Conservation (phyloP, 179 eudicot genomes). For the Spergularia azorica region DNA sequence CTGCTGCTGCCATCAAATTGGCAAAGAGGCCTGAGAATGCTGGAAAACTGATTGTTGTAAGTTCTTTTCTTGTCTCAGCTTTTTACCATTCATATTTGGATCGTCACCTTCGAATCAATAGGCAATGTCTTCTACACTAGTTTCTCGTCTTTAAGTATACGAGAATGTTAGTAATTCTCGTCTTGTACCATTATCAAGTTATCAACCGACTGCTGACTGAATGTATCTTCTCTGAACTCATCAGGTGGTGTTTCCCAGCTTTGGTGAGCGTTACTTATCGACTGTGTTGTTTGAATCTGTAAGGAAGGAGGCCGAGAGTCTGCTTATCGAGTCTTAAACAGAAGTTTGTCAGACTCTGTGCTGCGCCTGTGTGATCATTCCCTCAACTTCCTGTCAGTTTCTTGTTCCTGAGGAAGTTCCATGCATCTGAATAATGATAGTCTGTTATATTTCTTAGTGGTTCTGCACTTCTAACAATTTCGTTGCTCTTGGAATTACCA, state of each 20-base stretch:
- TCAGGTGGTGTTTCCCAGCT: conserved; percentile 78
- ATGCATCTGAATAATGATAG: background rate
- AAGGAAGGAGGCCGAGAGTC: conserved; percentile 70
- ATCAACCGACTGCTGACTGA: background rate
- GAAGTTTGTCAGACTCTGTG: background rate
- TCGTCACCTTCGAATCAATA: background rate
- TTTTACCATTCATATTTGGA: background rate
- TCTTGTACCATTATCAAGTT: background rate
- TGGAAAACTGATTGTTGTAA: conserved; percentile 52
- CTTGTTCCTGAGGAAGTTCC: background rate
- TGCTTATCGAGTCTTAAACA: conserved; percentile 62
- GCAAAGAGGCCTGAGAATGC: conserved; percentile 54
- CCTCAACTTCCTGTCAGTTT: background rate
- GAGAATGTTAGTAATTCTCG: too few relatives aligned
- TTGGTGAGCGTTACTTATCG: conserved; percentile 75
- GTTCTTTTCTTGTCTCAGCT: conserved; percentile 12
- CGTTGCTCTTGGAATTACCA: background rate
- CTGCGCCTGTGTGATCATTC: background rate
- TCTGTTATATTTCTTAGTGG: background rate
- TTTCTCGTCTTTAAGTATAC: too few relatives aligned
- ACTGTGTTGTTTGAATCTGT: conserved; percentile 65
- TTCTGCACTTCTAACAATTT: background rate
- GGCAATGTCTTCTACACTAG: too few relatives aligned
- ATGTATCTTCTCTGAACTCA: background rate
- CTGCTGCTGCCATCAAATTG: conserved; percentile 57